Conservation (phyloP, 179 eudicot species). For the Heliamphora ciliata region DNA sequence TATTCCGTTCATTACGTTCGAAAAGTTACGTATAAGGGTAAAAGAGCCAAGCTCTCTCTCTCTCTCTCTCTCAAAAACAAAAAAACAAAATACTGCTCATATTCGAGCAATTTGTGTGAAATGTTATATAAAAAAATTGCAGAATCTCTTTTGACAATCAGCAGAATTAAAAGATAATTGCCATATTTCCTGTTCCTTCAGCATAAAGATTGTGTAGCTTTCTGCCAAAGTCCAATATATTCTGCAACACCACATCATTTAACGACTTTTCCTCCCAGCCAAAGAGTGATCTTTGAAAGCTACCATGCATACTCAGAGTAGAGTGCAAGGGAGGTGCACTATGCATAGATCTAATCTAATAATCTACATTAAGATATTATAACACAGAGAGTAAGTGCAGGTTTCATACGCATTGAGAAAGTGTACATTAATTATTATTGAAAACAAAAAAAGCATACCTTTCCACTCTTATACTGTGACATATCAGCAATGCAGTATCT, state of each 20-base stretch:
- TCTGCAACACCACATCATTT: background rate
- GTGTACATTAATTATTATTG: background rate
- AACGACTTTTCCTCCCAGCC: background rate
- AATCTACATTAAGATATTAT: background rate
- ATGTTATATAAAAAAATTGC: background rate
- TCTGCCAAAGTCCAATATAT: background rate
- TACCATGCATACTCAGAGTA: too few species aligned
- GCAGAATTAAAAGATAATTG: background rate
- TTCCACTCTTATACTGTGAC: constrained; percentile 81
- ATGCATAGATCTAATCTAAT: background rate
- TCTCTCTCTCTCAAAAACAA: too few species aligned
- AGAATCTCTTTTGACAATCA: background rate
- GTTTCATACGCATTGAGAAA: background rate
- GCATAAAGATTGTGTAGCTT: background rate
- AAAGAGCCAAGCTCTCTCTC: too few species aligned
- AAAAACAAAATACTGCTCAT: background rate
- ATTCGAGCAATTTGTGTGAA: background rate
- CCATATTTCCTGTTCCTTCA: background rate
- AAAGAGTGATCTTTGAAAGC: too few species aligned
- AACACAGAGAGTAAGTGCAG: background rate
- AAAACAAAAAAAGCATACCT: constrained; percentile 37
- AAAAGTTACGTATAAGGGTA: too few species aligned
- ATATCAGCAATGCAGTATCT: constrained; percentile 98
- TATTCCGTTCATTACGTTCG: too few species aligned
- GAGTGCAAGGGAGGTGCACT: too few species aligned